Percentiles rank a stretch among this genome's conserved stretches.
phyloP scores from a whole-genome alignment of 2,329 filamentous ascomycete species.

The Blumeria graminis region DNA sequence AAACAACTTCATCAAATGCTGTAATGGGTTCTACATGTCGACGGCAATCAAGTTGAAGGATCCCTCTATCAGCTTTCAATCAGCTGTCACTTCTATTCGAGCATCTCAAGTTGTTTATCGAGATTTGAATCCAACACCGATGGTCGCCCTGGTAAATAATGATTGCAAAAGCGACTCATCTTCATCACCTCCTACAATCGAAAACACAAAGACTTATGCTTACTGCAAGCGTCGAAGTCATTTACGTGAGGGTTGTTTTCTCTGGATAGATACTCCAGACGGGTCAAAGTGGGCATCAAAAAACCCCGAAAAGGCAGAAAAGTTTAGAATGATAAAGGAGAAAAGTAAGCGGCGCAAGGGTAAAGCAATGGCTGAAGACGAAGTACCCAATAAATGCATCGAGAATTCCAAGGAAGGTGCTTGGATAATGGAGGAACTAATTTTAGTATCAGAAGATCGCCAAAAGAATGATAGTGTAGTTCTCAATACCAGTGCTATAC shows the following conservation, averaged over 20 bases:
- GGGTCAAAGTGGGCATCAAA: background rate
- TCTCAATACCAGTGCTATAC: background rate
- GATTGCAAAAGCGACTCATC: background rate
- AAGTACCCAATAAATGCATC: background rate
- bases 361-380: background rate
- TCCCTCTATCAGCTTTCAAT: background rate
- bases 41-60: background rate
- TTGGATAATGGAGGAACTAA: background rate
- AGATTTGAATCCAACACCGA: background rate
- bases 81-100: background rate
- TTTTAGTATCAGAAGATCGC: background rate
- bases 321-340: background rate
- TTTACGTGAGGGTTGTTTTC: background rate
- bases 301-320: background rate
- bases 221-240: background rate
- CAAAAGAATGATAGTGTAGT: background rate
- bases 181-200: background rate
- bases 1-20: background rate
- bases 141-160: background rate
- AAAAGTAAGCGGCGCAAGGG: background rate
- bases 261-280: background rate
- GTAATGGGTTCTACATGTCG: background rate
- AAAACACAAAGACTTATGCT: background rate
- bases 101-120: background rate
- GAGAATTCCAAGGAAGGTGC: background rate